A percentile compares a stretch with the other conserved stretches of the same genome.
phyloP scores from a whole-genome alignment of 768 basidiomycete genomes.

The Austroboletus eburneus region DNA sequence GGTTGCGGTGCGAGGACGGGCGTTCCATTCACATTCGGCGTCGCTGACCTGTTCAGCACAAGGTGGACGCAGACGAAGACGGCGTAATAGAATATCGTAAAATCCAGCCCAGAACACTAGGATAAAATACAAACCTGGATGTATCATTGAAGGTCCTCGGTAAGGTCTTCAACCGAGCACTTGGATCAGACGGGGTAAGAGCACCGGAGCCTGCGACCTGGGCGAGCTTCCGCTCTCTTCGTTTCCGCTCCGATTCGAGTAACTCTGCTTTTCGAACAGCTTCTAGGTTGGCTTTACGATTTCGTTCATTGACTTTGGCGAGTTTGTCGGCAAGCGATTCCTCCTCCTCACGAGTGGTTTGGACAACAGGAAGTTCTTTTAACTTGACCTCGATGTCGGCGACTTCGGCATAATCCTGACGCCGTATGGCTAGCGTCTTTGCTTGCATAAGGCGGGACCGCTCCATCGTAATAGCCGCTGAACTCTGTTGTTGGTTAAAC shows the following conservation, averaged over 20 bases:
- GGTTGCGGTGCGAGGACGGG: conserved; percentile 34
- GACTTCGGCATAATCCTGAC: conserved; percentile 66
- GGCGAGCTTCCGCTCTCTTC: conserved; percentile 59
- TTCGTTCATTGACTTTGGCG: conserved; percentile 84
- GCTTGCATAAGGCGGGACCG: conserved; percentile 65
- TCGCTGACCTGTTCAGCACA: conserved; percentile 30
- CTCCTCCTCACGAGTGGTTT: conserved; percentile 22
- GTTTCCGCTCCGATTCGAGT: conserved; percentile 62
- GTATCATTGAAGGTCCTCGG: conserved; percentile 52
- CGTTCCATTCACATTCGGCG: conserved; percentile 48
- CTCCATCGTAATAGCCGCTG: conserved; percentile 44
- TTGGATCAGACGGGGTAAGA: conserved; percentile 51
- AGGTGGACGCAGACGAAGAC: conserved; percentile 4
- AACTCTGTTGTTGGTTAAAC: conserved; percentile 32
- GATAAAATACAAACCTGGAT: conserved; percentile 51
- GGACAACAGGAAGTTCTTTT: conserved; percentile 40
- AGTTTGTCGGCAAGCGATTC: conserved; percentile 46
- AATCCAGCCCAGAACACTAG: conserved; percentile 8
- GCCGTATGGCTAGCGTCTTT: conserved; percentile 68
- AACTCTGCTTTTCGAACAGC: conserved; percentile 74
- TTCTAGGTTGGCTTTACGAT: conserved; percentile 80
- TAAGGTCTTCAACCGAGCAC: conserved; percentile 62
- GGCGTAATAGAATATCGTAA: conserved; percentile 19
- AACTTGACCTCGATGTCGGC: conserved; percentile 60
- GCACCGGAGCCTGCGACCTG: conserved; percentile 36